Evolutionary conservation across 768 basidiomycete species (phyloP).

Genomic region (Lactarius hatsudake): DNA sequence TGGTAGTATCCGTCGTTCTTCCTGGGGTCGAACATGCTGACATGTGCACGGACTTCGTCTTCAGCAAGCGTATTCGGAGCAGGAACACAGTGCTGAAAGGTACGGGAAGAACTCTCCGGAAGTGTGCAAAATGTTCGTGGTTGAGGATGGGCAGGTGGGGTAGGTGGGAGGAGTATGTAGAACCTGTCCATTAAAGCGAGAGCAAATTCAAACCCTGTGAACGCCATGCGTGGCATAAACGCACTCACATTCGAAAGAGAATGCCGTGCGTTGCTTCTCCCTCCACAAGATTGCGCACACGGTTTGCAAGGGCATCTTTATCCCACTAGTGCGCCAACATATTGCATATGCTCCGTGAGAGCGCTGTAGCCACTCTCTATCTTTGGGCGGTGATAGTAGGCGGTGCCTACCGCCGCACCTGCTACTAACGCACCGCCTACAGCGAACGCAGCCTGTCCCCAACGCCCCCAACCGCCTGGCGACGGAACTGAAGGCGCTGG

Average conservation of each 20-base stretch:
- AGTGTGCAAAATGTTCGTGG: conserved; percentile 77
- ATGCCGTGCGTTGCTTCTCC: conserved; percentile 63
- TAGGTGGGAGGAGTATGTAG: conserved; percentile 74
- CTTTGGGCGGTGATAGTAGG: conserved; percentile 79
- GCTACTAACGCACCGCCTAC: conserved; percentile 74
- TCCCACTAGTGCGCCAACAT: conserved; percentile 87
- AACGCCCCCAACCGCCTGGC: conserved; percentile 51
- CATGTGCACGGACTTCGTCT: conserved; percentile 85
- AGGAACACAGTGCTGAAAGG: conserved; percentile 55
- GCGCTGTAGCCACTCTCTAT: conserved; percentile 66
- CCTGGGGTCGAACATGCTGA: conserved; percentile 77
- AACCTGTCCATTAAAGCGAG: conserved; percentile 48
- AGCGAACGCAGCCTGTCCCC: conserved; percentile 68
- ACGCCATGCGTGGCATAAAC: neutral
- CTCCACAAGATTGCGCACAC: conserved; percentile 61
- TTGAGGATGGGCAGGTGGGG: conserved; percentile 51
- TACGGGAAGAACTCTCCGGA: conserved; percentile 50
- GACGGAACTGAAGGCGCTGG: conserved; percentile 18
- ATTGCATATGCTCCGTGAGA: conserved; percentile 88
- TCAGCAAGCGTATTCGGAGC: conserved; percentile 62
- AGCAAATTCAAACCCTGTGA: neutral
- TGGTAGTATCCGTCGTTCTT: conserved; percentile 91
- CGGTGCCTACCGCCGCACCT: conserved; percentile 80
- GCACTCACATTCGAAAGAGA: conserved; percentile 67
- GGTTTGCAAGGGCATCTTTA: conserved; percentile 52